Evolutionary conservation across 2,329 filamentous ascomycete species (phyloP).

Genomic region (Ophiosphaerella korrae): DNA sequence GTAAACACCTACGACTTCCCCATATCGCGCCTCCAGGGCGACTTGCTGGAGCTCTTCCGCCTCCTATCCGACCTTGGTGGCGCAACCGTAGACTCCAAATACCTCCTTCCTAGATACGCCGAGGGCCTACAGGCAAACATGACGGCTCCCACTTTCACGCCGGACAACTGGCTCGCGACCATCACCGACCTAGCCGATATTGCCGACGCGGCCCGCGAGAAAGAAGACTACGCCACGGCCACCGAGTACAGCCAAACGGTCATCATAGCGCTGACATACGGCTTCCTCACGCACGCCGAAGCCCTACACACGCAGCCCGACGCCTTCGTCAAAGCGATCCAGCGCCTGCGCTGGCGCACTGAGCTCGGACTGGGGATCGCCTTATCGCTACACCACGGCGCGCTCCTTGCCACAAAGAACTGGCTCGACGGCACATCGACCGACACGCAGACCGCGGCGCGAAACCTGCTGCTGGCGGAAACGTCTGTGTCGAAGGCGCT

Average conservation of each 20-base stretch:
- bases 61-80: conserved; percentile 27
- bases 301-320: conserved; percentile 29
- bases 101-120: conserved; percentile 33
- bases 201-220: conserved; percentile 21
- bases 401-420: conserved; percentile 8
- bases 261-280: conserved; percentile 39
- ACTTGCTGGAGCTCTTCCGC: conserved; percentile 40
- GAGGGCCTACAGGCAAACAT: conserved; percentile 27
- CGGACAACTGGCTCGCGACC: conserved; percentile 21
- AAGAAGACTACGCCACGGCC: conserved; percentile 18
- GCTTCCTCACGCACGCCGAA: conserved; percentile 38
- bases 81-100: conserved; percentile 21
- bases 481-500: conserved; percentile 29
- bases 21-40: conserved; percentile 34
- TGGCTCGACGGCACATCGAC: conserved; percentile 13
- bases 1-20: conserved; percentile 32
- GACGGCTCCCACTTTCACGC: conserved; percentile 16
- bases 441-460: conserved; percentile 14
- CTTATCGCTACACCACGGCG: conserved; percentile 19
- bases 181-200: conserved; percentile 25
- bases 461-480: conserved; percentile 32
- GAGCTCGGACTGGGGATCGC: conserved; percentile 32
- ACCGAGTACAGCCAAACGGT: conserved; percentile 31
- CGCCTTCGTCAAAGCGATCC: conserved; percentile 24
- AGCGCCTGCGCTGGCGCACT: conserved; percentile 37